Evolutionary conservation across 208 protist genomes (phyloP).

Genomic region (Acanthamoeba culbertsoni): DNA sequence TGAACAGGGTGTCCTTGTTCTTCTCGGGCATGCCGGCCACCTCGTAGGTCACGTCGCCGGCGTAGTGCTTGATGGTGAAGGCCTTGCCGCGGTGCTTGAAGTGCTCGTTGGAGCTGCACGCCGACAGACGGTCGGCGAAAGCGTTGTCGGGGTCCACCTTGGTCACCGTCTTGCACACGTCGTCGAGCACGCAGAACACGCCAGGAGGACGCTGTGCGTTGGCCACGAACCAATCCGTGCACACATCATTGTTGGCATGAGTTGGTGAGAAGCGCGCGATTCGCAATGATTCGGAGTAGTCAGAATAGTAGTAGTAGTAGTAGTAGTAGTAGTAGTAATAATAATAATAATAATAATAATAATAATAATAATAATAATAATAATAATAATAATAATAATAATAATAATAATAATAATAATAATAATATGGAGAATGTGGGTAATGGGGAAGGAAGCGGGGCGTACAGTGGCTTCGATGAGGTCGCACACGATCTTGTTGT

Average conservation of each 20-base stretch:
- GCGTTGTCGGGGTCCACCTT: constrained; percentile 75
- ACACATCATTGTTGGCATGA: no score
- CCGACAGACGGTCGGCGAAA: not conserved
- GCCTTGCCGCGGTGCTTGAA: constrained; percentile 63
- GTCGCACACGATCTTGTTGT: constrained; percentile 95
- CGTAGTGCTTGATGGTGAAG: constrained; percentile 74
- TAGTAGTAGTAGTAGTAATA: no score
- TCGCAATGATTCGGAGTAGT: no score
- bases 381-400: no score
- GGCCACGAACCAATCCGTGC: no score
- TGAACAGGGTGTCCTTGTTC: constrained; percentile 82
- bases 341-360: no score
- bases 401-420: not conserved
- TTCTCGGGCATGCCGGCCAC: constrained; percentile 78
- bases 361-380: no score
- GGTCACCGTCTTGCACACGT: constrained; percentile 95
- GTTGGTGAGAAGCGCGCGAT: no score
- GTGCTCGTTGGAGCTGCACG: constrained; percentile 58
- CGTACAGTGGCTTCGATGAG: constrained; percentile 89
- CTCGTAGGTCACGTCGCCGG: constrained; percentile 74
- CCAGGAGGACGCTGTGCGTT: constrained; percentile 84
- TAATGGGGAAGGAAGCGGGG: not conserved
- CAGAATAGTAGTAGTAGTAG: no score
- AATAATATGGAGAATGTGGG: not conserved
- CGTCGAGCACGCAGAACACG: constrained; percentile 94